Evolutionary conservation across 345 rosid species (phyloP).

Genomic region (Ceriops decandra): DNA sequence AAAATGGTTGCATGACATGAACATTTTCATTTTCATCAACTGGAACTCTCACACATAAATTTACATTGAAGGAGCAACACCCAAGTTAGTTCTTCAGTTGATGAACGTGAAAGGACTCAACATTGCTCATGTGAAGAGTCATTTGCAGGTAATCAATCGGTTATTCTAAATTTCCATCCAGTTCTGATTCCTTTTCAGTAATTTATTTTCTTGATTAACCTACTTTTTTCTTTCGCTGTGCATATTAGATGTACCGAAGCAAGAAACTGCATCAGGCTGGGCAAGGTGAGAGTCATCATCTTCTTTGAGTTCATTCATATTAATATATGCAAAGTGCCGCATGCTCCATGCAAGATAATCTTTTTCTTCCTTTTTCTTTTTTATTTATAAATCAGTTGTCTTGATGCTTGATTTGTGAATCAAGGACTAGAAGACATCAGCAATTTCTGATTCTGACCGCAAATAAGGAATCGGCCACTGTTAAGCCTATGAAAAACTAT

Average conservation of each 20-base stretch:
- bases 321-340: too few relatives aligned
- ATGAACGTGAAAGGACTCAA: constrained; percentile 83
- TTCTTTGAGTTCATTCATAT: not conserved
- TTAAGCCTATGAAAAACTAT: too few relatives aligned
- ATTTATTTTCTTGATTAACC: not conserved
- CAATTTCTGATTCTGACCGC: too few relatives aligned
- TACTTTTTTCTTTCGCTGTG: not conserved
- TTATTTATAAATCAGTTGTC: too few relatives aligned
- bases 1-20: too few relatives aligned
- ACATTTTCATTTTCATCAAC: too few relatives aligned
- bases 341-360: too few relatives aligned
- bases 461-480: too few relatives aligned
- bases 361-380: too few relatives aligned
- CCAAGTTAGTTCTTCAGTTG: constrained; percentile 77
- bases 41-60: not conserved
- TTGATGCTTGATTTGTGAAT: too few relatives aligned
- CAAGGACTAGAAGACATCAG: too few relatives aligned
- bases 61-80: constrained; percentile 63
- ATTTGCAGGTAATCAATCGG: constrained; percentile 58
- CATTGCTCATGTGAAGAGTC: constrained; percentile 94
- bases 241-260: constrained; percentile 70
- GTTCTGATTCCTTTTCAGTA: not conserved
- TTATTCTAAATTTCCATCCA: not conserved
- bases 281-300: constrained; percentile 45
- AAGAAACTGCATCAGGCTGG: constrained; percentile 74